Percentiles rank a stretch among this genome's conserved stretches.
These are phyloP conservation scores for Haplosporangium gracile DNA, from an alignment of 192 early-diverging fungal genomes.

Conservation along the genomic window DNA sequence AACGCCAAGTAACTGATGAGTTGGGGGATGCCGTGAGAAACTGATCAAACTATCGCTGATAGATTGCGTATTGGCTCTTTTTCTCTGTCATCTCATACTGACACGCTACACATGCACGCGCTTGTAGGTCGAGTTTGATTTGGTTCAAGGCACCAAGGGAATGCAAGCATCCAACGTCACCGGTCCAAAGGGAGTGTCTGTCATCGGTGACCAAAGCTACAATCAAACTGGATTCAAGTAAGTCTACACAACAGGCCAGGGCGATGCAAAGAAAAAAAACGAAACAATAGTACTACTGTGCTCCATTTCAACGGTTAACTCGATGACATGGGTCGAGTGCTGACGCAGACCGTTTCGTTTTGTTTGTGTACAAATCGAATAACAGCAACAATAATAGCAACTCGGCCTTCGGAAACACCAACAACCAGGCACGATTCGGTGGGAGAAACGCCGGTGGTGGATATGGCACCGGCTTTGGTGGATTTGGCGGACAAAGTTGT, in stretches of 20 bases:
- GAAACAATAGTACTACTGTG: no score
- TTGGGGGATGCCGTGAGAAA: neutral
- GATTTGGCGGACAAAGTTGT: constrained; percentile 50
- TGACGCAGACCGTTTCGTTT: neutral
- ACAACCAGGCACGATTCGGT: neutral
- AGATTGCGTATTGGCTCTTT: constrained; percentile 8
- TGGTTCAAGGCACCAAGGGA: constrained; percentile 83
- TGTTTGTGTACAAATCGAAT: neutral
- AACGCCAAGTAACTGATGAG: neutral
- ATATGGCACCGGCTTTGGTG: constrained; percentile 42
- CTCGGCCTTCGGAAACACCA: neutral
- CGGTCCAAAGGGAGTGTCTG: constrained; percentile 76
- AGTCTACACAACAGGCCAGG: neutral
- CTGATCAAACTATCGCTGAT: neutral
- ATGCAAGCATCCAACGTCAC: constrained; percentile 86
- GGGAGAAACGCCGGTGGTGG: constrained; percentile 26
- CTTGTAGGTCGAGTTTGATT: constrained; percentile 77
- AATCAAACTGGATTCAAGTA: constrained; percentile 51
- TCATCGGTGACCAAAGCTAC: constrained; percentile 82
- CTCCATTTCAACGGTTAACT: neutral
- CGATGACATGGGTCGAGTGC: no score
- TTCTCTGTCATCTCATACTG: neutral
- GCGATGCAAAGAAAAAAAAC: neutral
- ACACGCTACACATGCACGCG: neutral
- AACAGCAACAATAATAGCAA: neutral